A percentile compares a stretch with the other conserved stretches of the same genome.
phyloP scores from a whole-genome alignment of 2,329 filamentous ascomycete genomes.

The Triangularia setosa region DNA sequence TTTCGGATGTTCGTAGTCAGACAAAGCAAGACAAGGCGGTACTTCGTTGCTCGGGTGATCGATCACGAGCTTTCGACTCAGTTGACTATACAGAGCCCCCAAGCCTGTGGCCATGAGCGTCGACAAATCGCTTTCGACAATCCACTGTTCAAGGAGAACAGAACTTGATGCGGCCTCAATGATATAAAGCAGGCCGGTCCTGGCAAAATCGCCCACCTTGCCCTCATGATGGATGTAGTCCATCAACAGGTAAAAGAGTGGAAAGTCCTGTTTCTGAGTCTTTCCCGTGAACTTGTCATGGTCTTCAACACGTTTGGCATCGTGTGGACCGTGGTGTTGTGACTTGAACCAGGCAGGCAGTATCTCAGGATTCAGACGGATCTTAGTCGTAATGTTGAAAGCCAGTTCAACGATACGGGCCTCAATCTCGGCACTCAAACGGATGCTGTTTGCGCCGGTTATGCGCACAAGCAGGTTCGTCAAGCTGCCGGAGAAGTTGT shows the following conservation, averaged over 20 bases:
- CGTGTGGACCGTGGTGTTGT: slow-evolving; percentile 34
- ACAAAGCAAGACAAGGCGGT: slow-evolving; percentile 80
- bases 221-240: slow-evolving; percentile 97
- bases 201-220: slow-evolving; percentile 89
- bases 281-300: slow-evolving; percentile 80
- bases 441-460: slow-evolving; percentile 67
- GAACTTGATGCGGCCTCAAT: slow-evolving; percentile 90
- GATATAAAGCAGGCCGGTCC: slow-evolving; percentile 90
- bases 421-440: slow-evolving; percentile 77
- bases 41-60: slow-evolving; percentile 70
- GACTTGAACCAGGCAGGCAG: slow-evolving; percentile 88
- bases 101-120: slow-evolving; percentile 96
- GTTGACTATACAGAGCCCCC: slow-evolving; percentile 67
- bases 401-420: slow-evolving; percentile 85
- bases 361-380: slow-evolving; percentile 81
- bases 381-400: slow-evolving; percentile 96
- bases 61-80: slow-evolving; percentile 76
- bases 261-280: slow-evolving; percentile 88
- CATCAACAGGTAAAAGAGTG: slow-evolving; percentile 89
- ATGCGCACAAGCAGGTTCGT: slow-evolving; percentile 82
- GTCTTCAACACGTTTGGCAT: slow-evolving; percentile 51
- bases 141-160: slow-evolving; percentile 83
- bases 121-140: slow-evolving; percentile 92
- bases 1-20: slow-evolving; percentile 77
- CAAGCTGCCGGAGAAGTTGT: slow-evolving; percentile 78